These are phyloP conservation scores for Clarkia xantiana DNA, from an alignment of 345 rosid species.

Conservation along the genomic window DNA sequence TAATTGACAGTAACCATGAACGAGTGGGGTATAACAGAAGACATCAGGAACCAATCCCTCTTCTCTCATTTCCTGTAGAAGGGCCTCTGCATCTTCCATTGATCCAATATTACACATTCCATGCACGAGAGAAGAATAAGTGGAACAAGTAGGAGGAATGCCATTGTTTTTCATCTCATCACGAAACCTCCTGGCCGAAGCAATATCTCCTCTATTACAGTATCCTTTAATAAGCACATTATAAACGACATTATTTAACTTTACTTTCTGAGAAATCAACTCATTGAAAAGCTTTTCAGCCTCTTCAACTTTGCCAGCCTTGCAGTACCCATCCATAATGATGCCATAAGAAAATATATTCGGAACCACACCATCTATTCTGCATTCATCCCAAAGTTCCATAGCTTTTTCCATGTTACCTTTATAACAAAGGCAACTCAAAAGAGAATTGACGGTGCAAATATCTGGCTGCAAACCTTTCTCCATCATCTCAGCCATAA, in stretches of 20 bases:
- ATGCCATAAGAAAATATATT: constrained; percentile 48
- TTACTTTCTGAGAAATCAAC: constrained; percentile 24
- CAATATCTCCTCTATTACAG: constrained; percentile 37
- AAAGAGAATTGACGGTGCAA: constrained; percentile 40
- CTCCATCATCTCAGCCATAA: constrained; percentile 50
- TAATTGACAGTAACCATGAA: constrained; percentile 56
- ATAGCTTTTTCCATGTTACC: constrained; percentile 53
- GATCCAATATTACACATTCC: constrained; percentile 46
- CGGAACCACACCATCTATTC: constrained; percentile 30
- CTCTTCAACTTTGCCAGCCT: constrained; percentile 48
- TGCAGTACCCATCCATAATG: constrained; percentile 65
- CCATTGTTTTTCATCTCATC: constrained; percentile 54
- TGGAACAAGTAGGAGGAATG: constrained; percentile 29
- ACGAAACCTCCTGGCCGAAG: constrained; percentile 32
- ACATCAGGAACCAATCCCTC: constrained; percentile 55
- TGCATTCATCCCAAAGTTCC: constrained; percentile 44
- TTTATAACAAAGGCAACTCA: constrained; percentile 35
- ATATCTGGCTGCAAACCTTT: constrained; percentile 53
- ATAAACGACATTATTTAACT: constrained; percentile 42
- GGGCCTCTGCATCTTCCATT: constrained; percentile 37
- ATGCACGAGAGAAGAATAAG: constrained; percentile 57
- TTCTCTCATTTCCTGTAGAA: constrained; percentile 45
- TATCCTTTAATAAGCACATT: constrained; percentile 45
- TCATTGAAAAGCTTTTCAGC: constrained; percentile 46
- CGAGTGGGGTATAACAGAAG: constrained; percentile 57